These are phyloP conservation scores for Fraxinus sp. DNA, from an alignment of 305 asterid species.

Conservation along the genomic window DNA sequence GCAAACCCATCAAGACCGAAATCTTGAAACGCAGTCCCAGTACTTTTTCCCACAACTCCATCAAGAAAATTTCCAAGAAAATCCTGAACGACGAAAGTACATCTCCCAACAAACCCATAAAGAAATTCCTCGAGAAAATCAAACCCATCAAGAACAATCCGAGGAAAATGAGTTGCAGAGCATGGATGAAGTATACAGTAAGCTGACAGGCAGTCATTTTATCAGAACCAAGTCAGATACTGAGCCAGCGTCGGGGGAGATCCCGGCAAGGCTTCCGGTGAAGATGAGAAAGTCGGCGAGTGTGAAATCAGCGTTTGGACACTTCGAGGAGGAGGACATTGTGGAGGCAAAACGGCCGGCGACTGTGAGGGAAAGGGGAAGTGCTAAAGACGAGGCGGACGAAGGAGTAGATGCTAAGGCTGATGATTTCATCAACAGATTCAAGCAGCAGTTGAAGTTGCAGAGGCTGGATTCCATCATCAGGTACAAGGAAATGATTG, in stretches of 20 bases:
- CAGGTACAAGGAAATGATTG: conserved; percentile 65
- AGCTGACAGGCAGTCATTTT: conserved; percentile 33
- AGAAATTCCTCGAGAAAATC: neutral
- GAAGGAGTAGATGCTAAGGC: conserved; percentile 77
- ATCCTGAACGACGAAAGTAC: conserved; percentile 27
- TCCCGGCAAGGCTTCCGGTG: conserved; percentile 39
- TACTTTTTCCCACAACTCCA: conserved; percentile 31
- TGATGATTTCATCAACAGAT: conserved; percentile 75
- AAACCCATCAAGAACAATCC: neutral
- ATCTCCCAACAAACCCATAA: conserved; percentile 1
- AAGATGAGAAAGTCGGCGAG: conserved; percentile 74
- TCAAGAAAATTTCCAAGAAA: conserved; percentile 22
- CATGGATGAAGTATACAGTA: conserved; percentile 55
- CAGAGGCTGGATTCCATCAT: conserved; percentile 78
- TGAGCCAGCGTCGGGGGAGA: conserved; percentile 49
- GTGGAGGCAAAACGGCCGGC: conserved; percentile 72
- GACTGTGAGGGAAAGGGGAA: conserved; percentile 53
- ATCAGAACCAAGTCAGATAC: conserved; percentile 54
- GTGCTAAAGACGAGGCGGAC: conserved; percentile 42
- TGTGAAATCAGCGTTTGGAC: conserved; percentile 49
- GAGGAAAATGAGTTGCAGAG: conserved; percentile 29
- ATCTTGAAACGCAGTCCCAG: conserved; percentile 24
- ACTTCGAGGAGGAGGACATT: conserved; percentile 48
- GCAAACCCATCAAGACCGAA: conserved; percentile 23
- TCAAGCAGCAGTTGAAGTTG: conserved; percentile 79